phyloP scores from a whole-genome alignment of 257 asterid species.

The Anisodus tanguticus region DNA sequence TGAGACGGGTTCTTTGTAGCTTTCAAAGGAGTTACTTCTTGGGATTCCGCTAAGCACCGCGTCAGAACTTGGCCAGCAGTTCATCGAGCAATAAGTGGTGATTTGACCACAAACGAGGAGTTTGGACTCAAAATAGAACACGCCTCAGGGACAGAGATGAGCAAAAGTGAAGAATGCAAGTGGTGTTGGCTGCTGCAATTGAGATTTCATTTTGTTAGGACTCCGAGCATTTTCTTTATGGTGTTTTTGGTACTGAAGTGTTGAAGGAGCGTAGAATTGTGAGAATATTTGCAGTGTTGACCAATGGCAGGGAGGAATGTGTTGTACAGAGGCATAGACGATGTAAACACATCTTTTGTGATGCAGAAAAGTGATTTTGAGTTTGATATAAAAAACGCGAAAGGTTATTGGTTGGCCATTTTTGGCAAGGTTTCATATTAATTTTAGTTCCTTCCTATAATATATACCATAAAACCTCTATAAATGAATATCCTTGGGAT shows the following conservation, averaged over 20 bases:
- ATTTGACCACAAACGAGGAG: no score
- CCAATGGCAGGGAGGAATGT: not conserved
- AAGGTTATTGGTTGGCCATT: not conserved
- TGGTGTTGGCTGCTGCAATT: not conserved
- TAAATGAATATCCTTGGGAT: no score
- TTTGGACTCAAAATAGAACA: no score
- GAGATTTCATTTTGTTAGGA: not conserved
- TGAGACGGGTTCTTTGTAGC: slow-evolving; percentile 35
- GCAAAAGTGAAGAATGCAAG: no score
- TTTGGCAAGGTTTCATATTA: not conserved
- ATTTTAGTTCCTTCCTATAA: not conserved
- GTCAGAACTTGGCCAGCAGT: no score
- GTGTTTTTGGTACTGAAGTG: not conserved
- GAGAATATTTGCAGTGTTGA: not conserved
- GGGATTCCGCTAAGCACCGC: no score
- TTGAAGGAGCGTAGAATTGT: not conserved
- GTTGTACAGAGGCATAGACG: not conserved
- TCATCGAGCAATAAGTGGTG: no score
- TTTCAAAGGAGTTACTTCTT: no score
- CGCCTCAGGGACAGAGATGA: no score
- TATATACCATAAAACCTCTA: no score
- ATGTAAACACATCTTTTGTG: not conserved
- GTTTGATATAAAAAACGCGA: not conserved
- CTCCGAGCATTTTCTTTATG: not conserved
- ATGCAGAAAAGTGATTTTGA: not conserved